Conservation (phyloP, 345 rosid genomes). For the Eucalyptus curtisii region DNA sequence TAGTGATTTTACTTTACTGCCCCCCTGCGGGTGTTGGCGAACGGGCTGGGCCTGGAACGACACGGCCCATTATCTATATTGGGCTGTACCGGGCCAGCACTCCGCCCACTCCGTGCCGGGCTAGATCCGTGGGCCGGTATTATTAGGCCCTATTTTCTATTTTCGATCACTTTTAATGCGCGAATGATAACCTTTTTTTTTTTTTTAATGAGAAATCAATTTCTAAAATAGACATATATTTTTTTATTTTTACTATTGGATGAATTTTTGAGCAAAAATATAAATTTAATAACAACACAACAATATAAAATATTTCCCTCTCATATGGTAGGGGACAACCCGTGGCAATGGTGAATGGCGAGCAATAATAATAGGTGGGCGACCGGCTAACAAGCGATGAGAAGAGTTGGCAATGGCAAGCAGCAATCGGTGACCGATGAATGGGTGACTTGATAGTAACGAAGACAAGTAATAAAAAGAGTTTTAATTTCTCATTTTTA, state of each 20-base stretch:
- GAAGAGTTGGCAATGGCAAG: no score
- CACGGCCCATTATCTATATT: background rate
- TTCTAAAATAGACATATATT: no score
- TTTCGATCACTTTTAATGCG: background rate
- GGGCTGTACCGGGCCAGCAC: background rate
- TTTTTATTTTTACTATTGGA: no score
- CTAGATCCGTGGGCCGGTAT: background rate
- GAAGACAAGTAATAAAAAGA: no score
- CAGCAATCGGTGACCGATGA: accelerated
- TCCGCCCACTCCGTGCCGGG: background rate
- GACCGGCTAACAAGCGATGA: accelerated
- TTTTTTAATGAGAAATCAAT: no score
- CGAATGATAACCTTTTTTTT: no score
- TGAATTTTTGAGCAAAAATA: background rate
- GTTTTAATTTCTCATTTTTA: no score
- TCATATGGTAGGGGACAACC: no score
- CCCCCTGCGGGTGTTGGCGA: background rate
- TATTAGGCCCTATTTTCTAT: background rate
- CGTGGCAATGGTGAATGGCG: accelerated
- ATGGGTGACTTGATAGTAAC: accelerated
- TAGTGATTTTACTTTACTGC: background rate
- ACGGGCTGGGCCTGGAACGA: background rate
- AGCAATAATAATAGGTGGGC: no score
- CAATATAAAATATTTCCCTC: no score
- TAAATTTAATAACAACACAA: background rate